Base-by-base conservation (phyloP, 257 asterid genomes). In the Solanum clarkiae region DNA sequence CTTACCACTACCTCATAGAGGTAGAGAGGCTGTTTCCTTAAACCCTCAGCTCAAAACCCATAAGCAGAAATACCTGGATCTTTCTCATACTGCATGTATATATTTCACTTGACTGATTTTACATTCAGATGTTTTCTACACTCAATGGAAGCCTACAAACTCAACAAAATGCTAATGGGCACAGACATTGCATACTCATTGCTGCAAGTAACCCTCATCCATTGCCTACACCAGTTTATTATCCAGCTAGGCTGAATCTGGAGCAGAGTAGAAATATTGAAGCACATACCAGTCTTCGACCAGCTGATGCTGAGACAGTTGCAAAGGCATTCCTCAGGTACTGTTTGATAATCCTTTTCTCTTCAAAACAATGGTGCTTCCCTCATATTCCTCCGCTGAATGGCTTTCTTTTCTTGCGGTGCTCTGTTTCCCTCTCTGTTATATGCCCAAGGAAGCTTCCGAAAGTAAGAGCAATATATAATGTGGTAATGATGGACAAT, bases 131-230 rank as follows among this genome's bases (percentile, higher is more conserved):
- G 42, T 36, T 36, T 36, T 36, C 94, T 85, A 77, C 89, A 26
- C 85, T 89, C 68, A 91, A 85, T 85, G 96, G 92, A 84, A 93
- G 80, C 87, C 97, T 92, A 91, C 97, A 92, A 91, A 86, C 88
- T 68, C 95, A 85, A 75, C 90, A 89, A 89, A 91, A 91, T 87
- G 83, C 85, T 86, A 98, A 94, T 79, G 91, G 93, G 72, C 96
- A 91, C 80, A 92, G 92, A 84, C 98, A 97, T 86, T 97, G 98
- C 86, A 92, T 97, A 89, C 96, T 95, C 86, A 86, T 97, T 83
- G 98, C 98, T 88, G 98, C 98, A 54, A 94, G 99, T 91, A 95
- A 94, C 69, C 99, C 98, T 89, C 91, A 91, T 88, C 93, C 98
- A 85, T 88, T 94, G 72, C 96, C 97, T 18, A 95, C 93, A 80